Conservation (phyloP, 1,284 basidiomycete genomes). For the Sporisorium sorghi region DNA sequence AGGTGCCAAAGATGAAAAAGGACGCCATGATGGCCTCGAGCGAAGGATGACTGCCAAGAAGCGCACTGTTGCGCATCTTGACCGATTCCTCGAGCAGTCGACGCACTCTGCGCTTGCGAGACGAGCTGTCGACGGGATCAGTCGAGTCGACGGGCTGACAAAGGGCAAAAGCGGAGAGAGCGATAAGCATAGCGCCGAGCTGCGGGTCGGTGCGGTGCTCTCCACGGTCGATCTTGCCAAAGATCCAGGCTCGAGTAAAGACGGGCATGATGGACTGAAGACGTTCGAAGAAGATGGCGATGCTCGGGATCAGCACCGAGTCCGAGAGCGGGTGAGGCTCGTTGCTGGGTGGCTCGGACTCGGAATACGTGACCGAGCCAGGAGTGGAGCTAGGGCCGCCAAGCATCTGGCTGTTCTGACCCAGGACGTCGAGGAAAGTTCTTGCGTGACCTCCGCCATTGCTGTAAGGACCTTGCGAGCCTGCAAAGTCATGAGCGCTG, state of each 20-base stretch:
- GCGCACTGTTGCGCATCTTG: conserved; percentile 49
- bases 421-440: conserved; percentile 50
- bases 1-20: conserved; percentile 63
- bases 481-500: conserved; percentile 7
- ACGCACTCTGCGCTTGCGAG: conserved; percentile 40
- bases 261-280: conserved; percentile 67
- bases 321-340: conserved; percentile 56
- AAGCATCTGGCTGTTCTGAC: conserved; percentile 38
- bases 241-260: conserved; percentile 62
- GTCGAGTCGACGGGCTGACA: conserved; percentile 55
- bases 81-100: conserved; percentile 51
- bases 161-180: conserved; percentile 59
- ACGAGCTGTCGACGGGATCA: conserved; percentile 43
- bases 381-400: conserved; percentile 33
- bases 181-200: conserved; percentile 64
- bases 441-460: conserved; percentile 20
- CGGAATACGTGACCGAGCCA: conserved; percentile 34
- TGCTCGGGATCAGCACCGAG: conserved; percentile 58
- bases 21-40: conserved; percentile 53
- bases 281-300: conserved; percentile 66
- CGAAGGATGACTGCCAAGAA: conserved; percentile 53
- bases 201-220: conserved; percentile 61
- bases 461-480: conserved; percentile 17
- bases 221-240: conserved; percentile 56
- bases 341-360: conserved; percentile 20